Percentiles rank a stretch among this genome's conserved stretches.
Evolutionary conservation across 768 basidiomycete genomes (phyloP).

Genomic region (Mycena leptocephala): DNA sequence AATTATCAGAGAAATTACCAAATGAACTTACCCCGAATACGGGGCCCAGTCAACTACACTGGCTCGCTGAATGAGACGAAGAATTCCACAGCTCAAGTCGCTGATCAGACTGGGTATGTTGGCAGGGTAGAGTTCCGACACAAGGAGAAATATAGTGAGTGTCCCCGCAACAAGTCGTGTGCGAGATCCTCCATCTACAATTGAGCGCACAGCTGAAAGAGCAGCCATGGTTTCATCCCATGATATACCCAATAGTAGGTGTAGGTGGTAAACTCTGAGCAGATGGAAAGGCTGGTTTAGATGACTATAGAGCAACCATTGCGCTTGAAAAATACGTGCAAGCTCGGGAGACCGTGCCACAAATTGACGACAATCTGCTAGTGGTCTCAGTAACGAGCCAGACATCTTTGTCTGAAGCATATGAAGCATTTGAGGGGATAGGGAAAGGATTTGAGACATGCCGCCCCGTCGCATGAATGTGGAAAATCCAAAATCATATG

Average conservation of each 20-base stretch:
- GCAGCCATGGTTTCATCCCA: neutral
- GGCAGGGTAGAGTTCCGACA: neutral
- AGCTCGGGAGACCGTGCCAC: neutral
- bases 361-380: neutral
- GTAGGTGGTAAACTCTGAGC: neutral
- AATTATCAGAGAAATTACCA: too few species aligned
- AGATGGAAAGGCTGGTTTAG: neutral
- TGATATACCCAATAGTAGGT: neutral
- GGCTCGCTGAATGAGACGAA: neutral
- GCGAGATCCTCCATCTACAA: neutral
- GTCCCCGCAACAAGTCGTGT: neutral
- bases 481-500: too few species aligned
- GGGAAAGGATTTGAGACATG: too few species aligned
- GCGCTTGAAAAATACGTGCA: neutral
- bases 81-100: neutral
- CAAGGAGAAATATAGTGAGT: neutral
- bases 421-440: neutral
- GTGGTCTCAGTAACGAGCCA: neutral
- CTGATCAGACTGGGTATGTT: neutral
- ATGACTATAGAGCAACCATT: neutral
- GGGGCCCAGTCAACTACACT: too few species aligned
- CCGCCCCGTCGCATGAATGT: too few species aligned
- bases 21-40: too few species aligned
- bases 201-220: neutral
- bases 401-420: neutral